Conservation (phyloP, 139 green algal species). For the Marvania coccoides region DNA sequence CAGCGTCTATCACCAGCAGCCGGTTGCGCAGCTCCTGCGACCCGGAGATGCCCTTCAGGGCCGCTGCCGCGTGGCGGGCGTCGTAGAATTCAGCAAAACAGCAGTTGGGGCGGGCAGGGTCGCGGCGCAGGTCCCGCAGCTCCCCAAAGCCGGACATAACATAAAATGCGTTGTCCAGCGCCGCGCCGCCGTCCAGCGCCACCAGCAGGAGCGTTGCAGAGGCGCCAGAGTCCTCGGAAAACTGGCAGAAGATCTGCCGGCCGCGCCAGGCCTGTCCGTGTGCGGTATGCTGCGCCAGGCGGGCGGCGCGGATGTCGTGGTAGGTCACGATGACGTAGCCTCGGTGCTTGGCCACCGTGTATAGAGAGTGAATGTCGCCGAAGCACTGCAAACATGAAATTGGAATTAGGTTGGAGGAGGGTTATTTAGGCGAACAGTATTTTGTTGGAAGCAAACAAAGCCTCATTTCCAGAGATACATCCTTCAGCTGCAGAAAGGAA, state of each 20-base stretch:
- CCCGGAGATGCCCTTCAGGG: slow-evolving; percentile 4
- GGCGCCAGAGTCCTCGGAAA: background rate
- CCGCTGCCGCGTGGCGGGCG: slow-evolving; percentile 26
- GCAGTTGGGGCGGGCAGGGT: slow-evolving; percentile 11
- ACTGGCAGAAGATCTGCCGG: slow-evolving; percentile 32
- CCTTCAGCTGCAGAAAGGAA: too few relatives aligned
- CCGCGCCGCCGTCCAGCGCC: slow-evolving; percentile 60
- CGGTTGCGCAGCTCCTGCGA: slow-evolving; percentile 1
- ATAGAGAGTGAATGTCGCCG: slow-evolving; percentile 75
- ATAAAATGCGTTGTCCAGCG: slow-evolving; percentile 59
- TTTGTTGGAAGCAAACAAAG: too few relatives aligned
- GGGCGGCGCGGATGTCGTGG: slow-evolving; percentile 79
- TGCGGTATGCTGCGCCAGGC: slow-evolving; percentile 56
- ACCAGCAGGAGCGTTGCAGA: slow-evolving; percentile 72
- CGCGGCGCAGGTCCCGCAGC: slow-evolving; percentile 45
- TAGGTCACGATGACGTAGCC: slow-evolving; percentile 87
- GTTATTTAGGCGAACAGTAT: too few relatives aligned
- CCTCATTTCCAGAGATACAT: too few relatives aligned
- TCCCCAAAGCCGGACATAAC: slow-evolving; percentile 81
- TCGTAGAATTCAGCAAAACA: slow-evolving; percentile 88
- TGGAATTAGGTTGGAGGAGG: background rate
- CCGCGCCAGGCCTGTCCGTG: slow-evolving; percentile 35
- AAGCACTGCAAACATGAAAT: slow-evolving; percentile 44
- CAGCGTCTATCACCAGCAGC: slow-evolving; percentile 17
- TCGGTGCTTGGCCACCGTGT: slow-evolving; percentile 66